Evolutionary conservation across 495 filamentous ascomycete genomes (phyloP).

Genomic region (Barbatosphaeria neglecta): DNA sequence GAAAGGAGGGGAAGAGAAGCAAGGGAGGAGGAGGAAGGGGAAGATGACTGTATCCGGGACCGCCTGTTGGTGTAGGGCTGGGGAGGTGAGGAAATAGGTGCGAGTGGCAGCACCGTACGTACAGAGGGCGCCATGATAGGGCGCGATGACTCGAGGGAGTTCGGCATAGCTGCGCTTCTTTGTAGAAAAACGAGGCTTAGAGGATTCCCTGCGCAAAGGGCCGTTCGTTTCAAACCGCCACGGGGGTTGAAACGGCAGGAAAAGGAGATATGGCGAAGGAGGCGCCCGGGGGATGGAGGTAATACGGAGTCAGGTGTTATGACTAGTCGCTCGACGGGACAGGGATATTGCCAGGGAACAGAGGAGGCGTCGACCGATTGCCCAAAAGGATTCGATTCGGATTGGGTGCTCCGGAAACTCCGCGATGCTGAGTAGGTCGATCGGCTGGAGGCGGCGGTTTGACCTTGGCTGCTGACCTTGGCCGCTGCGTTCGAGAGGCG

Average conservation of each 20-base stretch:
- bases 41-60: too few species aligned
- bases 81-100: neutral
- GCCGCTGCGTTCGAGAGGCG: too few species aligned
- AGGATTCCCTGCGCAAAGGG: neutral
- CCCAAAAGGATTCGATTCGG: too few species aligned
- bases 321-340: too few species aligned
- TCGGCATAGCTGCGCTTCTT: conserved; percentile 38
- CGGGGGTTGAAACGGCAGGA: neutral
- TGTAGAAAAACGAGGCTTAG: neutral
- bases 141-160: conserved; percentile 59
- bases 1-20: too few species aligned
- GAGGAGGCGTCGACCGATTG: too few species aligned
- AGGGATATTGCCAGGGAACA: too few species aligned
- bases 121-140: conserved; percentile 70
- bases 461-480: too few species aligned
- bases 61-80: neutral
- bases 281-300: neutral
- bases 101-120: conserved; percentile 28
- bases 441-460: too few species aligned
- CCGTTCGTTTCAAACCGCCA: neutral
- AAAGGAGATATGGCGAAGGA: neutral
- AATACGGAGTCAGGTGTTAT: too few species aligned
- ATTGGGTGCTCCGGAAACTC: too few species aligned
- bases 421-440: too few species aligned
- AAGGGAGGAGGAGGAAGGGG: neutral